These are phyloP conservation scores for Puccinia triticina DNA, from an alignment of 1,284 basidiomycete species.

Conservation along the genomic window DNA sequence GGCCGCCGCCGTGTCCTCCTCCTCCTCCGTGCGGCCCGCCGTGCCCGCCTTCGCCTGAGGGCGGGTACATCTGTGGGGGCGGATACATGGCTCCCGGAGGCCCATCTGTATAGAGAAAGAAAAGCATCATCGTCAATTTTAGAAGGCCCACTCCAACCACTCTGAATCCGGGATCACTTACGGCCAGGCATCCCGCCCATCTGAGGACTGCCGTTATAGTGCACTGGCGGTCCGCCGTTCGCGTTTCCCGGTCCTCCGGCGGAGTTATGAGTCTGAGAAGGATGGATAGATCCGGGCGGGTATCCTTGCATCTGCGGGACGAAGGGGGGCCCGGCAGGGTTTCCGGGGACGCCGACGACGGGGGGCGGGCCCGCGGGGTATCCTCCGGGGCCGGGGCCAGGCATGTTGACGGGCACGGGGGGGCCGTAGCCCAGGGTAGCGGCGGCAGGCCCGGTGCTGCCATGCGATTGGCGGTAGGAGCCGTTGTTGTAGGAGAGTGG, in stretches of 20 bases:
- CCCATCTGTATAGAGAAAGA: background rate
- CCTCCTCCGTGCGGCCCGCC: background rate
- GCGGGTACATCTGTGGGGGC: conserved; percentile 15
- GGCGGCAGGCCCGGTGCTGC: conserved; percentile 13
- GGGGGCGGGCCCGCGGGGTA: conserved; percentile 6
- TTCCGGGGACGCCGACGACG: conserved; percentile 9
- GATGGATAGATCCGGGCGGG: conserved; percentile 9
- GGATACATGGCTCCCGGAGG: conserved; percentile 7
- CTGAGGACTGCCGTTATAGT: conserved; percentile 26
- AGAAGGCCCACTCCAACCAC: background rate
- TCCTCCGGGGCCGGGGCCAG: conserved; percentile 14
- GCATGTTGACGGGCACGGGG: conserved; percentile 22
- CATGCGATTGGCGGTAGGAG: conserved; percentile 33
- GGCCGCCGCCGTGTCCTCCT: background rate
- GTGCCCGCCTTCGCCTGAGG: background rate
- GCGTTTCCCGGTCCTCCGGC: conserved; percentile 5
- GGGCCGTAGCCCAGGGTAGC: conserved; percentile 16
- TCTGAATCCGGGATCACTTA: background rate
- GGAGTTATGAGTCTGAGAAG: conserved; percentile 8
- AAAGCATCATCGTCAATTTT: background rate
- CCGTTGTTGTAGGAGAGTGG: conserved; percentile 48
- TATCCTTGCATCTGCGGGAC: conserved; percentile 2
- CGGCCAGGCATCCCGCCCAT: conserved; percentile 17
- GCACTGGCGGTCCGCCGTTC: background rate
- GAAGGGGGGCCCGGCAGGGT: conserved; percentile 12